phyloP scores from a whole-genome alignment of 1,284 basidiomycete genomes.

The Leccinum pachyderme region DNA sequence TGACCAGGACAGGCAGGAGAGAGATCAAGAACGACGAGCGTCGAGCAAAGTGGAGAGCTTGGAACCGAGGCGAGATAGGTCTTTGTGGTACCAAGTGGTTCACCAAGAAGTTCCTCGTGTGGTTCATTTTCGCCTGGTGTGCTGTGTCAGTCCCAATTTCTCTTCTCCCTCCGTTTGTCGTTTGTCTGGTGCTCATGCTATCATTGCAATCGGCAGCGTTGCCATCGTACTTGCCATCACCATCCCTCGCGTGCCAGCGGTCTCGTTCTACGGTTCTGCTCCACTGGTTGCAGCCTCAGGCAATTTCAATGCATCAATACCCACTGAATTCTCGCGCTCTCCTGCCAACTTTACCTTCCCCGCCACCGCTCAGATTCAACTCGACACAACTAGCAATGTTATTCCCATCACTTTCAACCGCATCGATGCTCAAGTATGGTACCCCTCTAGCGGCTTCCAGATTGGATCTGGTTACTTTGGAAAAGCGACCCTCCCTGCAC shows the following conservation, averaged over 20 bases:
- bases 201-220: slow-evolving; percentile 42
- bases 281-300: slow-evolving; percentile 64
- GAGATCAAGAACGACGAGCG: slow-evolving; percentile 59
- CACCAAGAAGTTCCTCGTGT: slow-evolving; percentile 67
- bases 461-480: slow-evolving; percentile 68
- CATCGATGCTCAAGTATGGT: slow-evolving; percentile 64
- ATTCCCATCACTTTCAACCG: slow-evolving; percentile 71
- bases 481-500: slow-evolving; percentile 58
- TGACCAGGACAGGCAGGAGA: slow-evolving; percentile 67
- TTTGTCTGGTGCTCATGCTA: slow-evolving; percentile 9
- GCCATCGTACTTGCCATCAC: slow-evolving; percentile 71
- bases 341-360: slow-evolving; percentile 88
- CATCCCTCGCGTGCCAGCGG: slow-evolving; percentile 75
- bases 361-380: slow-evolving; percentile 66
- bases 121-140: slow-evolving; percentile 61
- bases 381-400: slow-evolving; percentile 70
- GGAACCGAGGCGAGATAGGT: slow-evolving; percentile 70
- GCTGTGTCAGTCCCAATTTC: slow-evolving; percentile 52
- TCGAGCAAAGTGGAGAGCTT: slow-evolving; percentile 59
- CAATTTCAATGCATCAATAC: slow-evolving; percentile 50
- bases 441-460: slow-evolving; percentile 57
- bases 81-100: slow-evolving; percentile 72
- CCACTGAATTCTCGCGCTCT: slow-evolving; percentile 61
- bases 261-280: slow-evolving; percentile 55
- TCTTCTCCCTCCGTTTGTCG: not conserved